Evolutionary conservation across 331 rosid species (phyloP).

Genomic region (Pyracantha coccinea): DNA sequence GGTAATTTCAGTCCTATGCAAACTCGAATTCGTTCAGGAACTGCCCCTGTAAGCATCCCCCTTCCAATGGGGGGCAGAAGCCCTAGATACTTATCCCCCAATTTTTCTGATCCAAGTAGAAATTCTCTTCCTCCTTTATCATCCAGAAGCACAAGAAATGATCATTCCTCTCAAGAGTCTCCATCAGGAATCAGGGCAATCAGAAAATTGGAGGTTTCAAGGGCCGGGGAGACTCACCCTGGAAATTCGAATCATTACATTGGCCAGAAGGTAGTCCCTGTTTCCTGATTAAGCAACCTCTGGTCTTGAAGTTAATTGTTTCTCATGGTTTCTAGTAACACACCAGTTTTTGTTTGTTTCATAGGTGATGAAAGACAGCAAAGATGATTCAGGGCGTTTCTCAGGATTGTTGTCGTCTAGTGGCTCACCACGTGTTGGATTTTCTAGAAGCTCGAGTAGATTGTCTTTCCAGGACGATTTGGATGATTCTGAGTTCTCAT

Average conservation of each 20-base stretch:
- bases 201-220: conserved; percentile 54
- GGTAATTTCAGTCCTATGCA: conserved; percentile 38
- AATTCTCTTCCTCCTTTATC: conserved; percentile 73
- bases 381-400: conserved; percentile 77
- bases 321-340: conserved; percentile 23
- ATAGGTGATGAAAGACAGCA: conserved; percentile 58
- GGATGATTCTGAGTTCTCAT: conserved; percentile 65
- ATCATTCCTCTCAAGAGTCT: conserved; percentile 70
- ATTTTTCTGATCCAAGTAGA: conserved; percentile 60
- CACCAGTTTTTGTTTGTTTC: conserved; percentile 13
- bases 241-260: conserved; percentile 23
- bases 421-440: conserved; percentile 72
- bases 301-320: conserved; percentile 12
- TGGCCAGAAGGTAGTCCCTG: conserved; percentile 51
- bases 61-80: conserved; percentile 37
- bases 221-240: conserved; percentile 39
- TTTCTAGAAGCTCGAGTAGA: conserved; percentile 82
- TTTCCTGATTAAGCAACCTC: not conserved
- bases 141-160: conserved; percentile 47
- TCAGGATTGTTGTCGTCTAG: conserved; percentile 79
- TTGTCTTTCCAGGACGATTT: conserved; percentile 80
- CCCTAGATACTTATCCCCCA: conserved; percentile 60
- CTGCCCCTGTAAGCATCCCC: conserved; percentile 84
- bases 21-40: conserved; percentile 49
- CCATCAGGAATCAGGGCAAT: conserved; percentile 64